Base-by-base conservation (phyloP, 2,329 filamentous ascomycete species). In the Diaporthe eres region DNA sequence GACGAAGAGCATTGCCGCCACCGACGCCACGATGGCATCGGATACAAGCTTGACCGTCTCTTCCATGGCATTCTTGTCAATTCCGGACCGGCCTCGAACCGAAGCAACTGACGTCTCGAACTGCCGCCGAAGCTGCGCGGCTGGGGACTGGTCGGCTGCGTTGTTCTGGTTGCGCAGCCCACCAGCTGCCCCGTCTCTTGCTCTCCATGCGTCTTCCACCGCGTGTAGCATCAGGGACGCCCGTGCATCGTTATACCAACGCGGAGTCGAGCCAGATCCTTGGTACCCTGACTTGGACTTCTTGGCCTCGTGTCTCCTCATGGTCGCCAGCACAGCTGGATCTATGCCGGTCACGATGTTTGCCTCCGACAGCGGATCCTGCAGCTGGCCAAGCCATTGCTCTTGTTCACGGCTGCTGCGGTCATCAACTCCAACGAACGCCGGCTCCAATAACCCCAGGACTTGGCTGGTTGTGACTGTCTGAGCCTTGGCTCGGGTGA, bases 151-250 rank as follows among this genome's bases (percentile, higher is more conserved):
- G 25, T 31, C 25, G 1, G 53, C 58, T 2, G 58, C 31, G 58
- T 19, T 61, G 58, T 17, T 57, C 28, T 57, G 25, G 28, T 10
- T 31, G 28, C 25, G 58, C 58, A 10, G 2, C 58, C 58, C 31
- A 19, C 58, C 58, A 8, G 58, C 19, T 12, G 39, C 34, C 5
- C 31, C 28, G 19, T n/a, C 19, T 31, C 58, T 42, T 44, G 58
- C 58, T 4, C n/a, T 37, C 72, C 77, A 57, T n/a, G 80, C 81
- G 61, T 82, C 80, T 0, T 76, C 73, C 12, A 81, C 71, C 13
- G 80, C 80, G 4, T 78, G 79, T 12, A 39, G 37, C 37, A 39
- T 39, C 10, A 39, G 10, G 2, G 10, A 39, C 37, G 37, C 37
- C 2, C 37, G 37, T 3, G 37, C 37, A 12, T 39, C 37, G 2